Evolutionary conservation across 2,329 filamentous ascomycete species (phyloP).

Genomic region (Fusarium poae): DNA sequence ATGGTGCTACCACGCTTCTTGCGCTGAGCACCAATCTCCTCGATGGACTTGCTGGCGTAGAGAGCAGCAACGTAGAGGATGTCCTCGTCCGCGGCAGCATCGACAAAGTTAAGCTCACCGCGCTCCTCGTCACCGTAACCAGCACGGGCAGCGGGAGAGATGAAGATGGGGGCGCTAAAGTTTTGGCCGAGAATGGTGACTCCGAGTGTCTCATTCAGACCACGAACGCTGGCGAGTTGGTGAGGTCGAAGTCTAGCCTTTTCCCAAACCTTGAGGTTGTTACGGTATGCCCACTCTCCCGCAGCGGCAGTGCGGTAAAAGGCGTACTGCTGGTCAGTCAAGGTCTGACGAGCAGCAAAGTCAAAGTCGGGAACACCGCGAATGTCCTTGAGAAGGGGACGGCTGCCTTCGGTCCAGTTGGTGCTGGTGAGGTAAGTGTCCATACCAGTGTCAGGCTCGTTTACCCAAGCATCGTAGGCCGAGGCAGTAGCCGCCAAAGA

Average conservation of each 20-base stretch:
- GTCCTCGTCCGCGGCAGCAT: slow-evolving; percentile 59
- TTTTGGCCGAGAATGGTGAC: slow-evolving; percentile 62
- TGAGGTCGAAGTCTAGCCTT: slow-evolving; percentile 59
- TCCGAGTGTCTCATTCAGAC: slow-evolving; percentile 53
- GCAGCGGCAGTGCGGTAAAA: slow-evolving; percentile 65
- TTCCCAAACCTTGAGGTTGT: slow-evolving; percentile 64
- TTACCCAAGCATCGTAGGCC: slow-evolving; percentile 51
- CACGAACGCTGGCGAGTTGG: slow-evolving; percentile 50
- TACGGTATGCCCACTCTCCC: slow-evolving; percentile 64
- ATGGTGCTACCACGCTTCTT: slow-evolving; percentile 48
- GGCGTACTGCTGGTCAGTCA: slow-evolving; percentile 59
- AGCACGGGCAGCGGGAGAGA: slow-evolving; percentile 61
- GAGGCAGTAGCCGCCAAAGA: slow-evolving; percentile 46
- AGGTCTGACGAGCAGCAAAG: slow-evolving; percentile 60
- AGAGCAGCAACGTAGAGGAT: slow-evolving; percentile 60
- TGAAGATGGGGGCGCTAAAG: slow-evolving; percentile 64
- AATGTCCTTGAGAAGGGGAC: slow-evolving; percentile 58
- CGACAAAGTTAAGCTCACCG: slow-evolving; percentile 62
- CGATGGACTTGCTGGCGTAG: slow-evolving; percentile 53
- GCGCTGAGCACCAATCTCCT: slow-evolving; percentile 49
- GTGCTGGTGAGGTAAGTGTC: slow-evolving; percentile 46
- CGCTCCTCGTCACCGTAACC: slow-evolving; percentile 58
- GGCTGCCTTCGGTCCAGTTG: slow-evolving; percentile 52
- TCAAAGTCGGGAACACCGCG: slow-evolving; percentile 64
- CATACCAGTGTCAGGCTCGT: slow-evolving; percentile 55